Evolutionary conservation across 352 stramenopile genomes (phyloP), one percentile per base, ranked within the genome.

Genomic region (Phytophthora hybrid): DNA sequence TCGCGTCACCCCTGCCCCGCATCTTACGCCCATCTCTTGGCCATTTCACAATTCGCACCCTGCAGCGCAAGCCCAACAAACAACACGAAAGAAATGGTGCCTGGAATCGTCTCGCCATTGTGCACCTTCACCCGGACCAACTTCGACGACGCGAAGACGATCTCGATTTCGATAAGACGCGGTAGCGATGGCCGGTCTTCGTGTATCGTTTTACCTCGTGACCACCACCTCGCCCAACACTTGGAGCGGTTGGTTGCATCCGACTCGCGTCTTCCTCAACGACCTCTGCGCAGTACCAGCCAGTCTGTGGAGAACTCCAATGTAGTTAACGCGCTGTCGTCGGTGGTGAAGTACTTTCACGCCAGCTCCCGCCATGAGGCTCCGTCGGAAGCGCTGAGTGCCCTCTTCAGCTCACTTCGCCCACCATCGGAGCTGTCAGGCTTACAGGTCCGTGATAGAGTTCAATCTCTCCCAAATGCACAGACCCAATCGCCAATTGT

Each of bases 311-410:
- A 71, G 6, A 9, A 47, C 31, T 52, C 63, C 34, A 21, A 62
- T 44, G 65, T 71, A 5, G 51, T 74, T 5, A 58, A 55, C 11
- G 57, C 67, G 9, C 58, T 76, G 5, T 69, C 74, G 31, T 65
- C 63, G 0, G 66, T 78, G n/a, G 65, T 63, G 2, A 61, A 74
- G 61, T 75, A 71, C 26, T 69, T 77, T 19, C 63, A 66, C 51
- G n/a, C 59, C 31, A 76, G 26, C 31, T 23, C 59, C 4, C 49
- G 37, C 11, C 65, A 69, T 31, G 55, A 67, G 51, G 52, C 59
- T 11, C 55, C 69, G 11, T 53, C 65, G 11, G 46, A 58, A n/a
- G 57, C 61, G 1, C 57, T 70, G 9, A 46, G 53, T 14, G 59
- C 29, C n/a, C 23, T 74, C 37, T 73, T 67, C 70, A 73, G 55